Percentiles rank a stretch among this genome's conserved stretches.
These are phyloP conservation scores for Trichoderma guizhouense DNA, from an alignment of 2,329 filamentous ascomycete species.

Conservation along the genomic window DNA sequence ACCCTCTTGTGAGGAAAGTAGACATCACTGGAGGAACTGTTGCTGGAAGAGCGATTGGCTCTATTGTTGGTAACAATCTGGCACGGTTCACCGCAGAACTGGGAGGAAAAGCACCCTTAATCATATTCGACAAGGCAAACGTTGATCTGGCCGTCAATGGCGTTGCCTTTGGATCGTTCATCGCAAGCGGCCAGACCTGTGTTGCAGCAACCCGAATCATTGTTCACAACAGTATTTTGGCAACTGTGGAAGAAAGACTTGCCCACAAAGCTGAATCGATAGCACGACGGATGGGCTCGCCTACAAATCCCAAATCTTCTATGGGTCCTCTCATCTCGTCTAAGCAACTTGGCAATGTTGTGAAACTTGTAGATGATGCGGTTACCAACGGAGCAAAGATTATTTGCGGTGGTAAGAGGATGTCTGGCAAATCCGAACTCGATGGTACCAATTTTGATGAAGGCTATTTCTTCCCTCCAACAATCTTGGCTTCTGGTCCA, in stretches of 20 bases:
- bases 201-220: slow-evolving; percentile 73
- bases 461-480: slow-evolving; percentile 77
- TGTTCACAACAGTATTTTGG: slow-evolving; percentile 65
- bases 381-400: slow-evolving; percentile 45
- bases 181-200: slow-evolving; percentile 55
- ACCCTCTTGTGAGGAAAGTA: slow-evolving; percentile 57
- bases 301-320: slow-evolving; percentile 52
- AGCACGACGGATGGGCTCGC: slow-evolving; percentile 52
- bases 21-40: slow-evolving; percentile 73
- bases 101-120: slow-evolving; percentile 66
- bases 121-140: slow-evolving; percentile 64
- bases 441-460: slow-evolving; percentile 51
- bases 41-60: slow-evolving; percentile 66
- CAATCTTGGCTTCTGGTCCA: slow-evolving; percentile 58
- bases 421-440: slow-evolving; percentile 45
- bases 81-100: slow-evolving; percentile 69
- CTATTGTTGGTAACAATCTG: slow-evolving; percentile 62
- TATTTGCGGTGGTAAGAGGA: slow-evolving; percentile 45
- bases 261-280: slow-evolving; percentile 59
- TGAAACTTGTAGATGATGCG: slow-evolving; percentile 63
- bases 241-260: slow-evolving; percentile 62
- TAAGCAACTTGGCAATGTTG: slow-evolving; percentile 62
- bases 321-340: slow-evolving; percentile 64
- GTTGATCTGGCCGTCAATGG: slow-evolving; percentile 66
- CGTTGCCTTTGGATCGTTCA: slow-evolving; percentile 58